Percentiles rank a stretch among this genome's conserved stretches.
phyloP scores from a whole-genome alignment of 2,329 filamentous ascomycete species.

The Sclerotinia subarctica region DNA sequence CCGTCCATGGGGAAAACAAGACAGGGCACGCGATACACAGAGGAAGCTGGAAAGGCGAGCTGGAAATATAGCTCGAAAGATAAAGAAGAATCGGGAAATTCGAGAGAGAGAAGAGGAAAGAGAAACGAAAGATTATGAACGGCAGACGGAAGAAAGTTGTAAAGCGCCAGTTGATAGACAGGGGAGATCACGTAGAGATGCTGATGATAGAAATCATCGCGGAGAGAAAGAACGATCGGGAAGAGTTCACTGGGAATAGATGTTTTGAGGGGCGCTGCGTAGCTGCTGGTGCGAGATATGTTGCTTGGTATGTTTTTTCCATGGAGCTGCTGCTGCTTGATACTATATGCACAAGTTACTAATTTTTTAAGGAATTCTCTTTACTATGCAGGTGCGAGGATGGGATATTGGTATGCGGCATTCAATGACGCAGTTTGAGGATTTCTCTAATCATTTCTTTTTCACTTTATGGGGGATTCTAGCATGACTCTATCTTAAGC shows the following conservation, averaged over 20 bases:
- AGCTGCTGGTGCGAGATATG: neutral
- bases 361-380: neutral
- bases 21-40: too few relatives aligned
- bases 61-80: neutral
- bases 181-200: too few relatives aligned
- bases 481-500: too few relatives aligned
- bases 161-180: neutral
- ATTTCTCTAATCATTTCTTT: neutral
- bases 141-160: too few relatives aligned
- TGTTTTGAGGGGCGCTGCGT: neutral
- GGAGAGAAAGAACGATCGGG: neutral
- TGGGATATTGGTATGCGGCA: neutral
- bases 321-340: neutral
- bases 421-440: neutral
- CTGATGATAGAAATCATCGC: neutral
- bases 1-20: too few relatives aligned
- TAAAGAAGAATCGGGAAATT: neutral
- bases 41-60: too few relatives aligned
- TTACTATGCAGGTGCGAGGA: neutral
- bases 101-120: neutral
- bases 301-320: neutral
- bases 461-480: neutral
- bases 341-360: neutral
- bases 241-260: neutral
- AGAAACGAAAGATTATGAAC: neutral